These are phyloP conservation scores for Thelephora aurantiotincta DNA, from an alignment of 768 basidiomycete genomes.

Conservation along the genomic window DNA sequence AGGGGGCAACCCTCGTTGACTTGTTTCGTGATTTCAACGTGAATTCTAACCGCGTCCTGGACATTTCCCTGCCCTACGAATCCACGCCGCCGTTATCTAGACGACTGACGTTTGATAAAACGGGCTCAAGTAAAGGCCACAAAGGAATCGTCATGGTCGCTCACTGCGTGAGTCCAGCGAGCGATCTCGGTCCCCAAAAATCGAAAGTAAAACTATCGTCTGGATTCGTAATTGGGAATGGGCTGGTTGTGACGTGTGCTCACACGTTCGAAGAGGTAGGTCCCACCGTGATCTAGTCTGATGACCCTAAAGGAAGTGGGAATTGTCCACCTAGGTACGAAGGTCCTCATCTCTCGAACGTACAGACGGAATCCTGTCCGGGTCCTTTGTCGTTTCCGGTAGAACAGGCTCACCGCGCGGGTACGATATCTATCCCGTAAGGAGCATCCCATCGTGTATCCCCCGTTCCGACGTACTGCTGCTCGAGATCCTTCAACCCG, in stretches of 20 bases:
- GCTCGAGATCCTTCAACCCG: constrained; percentile 17
- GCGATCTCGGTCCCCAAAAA: constrained; percentile 11
- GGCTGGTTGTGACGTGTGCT: constrained; percentile 38
- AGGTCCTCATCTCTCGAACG: constrained; percentile 3
- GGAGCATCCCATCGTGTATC: constrained; percentile 37
- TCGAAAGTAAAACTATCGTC: constrained; percentile 39
- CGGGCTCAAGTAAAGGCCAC: constrained; percentile 6
- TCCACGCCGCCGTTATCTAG: constrained; percentile 25
- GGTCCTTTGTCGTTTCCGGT: constrained; percentile 29
- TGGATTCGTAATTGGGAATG: constrained; percentile 29
- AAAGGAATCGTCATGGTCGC: constrained; percentile 34
- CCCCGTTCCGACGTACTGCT: constrained; percentile 45
- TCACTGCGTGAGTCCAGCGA: constrained; percentile 25
- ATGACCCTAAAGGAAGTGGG: constrained; percentile 2
- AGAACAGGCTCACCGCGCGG: constrained; percentile 13
- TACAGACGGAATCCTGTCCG: constrained; percentile 15
- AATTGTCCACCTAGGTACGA: neutral
- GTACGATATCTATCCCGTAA: constrained; percentile 22
- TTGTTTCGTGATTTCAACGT: too few relatives aligned
- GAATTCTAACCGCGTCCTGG: constrained; percentile 23
- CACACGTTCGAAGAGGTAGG: constrained; percentile 51
- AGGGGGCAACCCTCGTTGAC: too few relatives aligned
- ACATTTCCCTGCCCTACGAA: constrained; percentile 32
- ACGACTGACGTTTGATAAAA: constrained; percentile 14
- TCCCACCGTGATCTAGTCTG: neutral